phyloP scores from a whole-genome alignment of 768 basidiomycete genomes.

The Trichaptum fuscoviolaceum region DNA sequence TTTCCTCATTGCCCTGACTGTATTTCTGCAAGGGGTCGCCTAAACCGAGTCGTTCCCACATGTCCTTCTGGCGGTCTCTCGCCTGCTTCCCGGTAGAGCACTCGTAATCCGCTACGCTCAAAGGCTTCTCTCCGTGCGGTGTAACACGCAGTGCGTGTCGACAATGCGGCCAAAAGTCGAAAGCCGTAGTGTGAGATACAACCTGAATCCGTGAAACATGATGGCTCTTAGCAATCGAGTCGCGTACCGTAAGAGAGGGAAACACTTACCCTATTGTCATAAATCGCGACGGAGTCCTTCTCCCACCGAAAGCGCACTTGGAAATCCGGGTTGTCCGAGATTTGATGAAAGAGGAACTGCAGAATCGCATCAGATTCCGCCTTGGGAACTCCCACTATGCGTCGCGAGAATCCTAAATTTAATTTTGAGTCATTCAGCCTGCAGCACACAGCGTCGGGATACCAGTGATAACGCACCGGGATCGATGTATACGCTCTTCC shows the following conservation, averaged over 20 bases:
- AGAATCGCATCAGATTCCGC: slow-evolving; percentile 74
- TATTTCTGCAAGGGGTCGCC: slow-evolving; percentile 48
- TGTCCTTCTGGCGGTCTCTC: slow-evolving; percentile 58
- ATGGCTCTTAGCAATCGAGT: background rate
- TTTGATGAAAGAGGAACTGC: slow-evolving; percentile 63
- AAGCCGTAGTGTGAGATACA: slow-evolving; percentile 73
- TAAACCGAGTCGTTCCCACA: slow-evolving; percentile 64
- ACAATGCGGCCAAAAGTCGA: slow-evolving; percentile 74
- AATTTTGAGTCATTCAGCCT: too few relatives aligned
- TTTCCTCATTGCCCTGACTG: slow-evolving; percentile 18
- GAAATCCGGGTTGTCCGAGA: slow-evolving; percentile 64
- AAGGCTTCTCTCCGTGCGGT: slow-evolving; percentile 74
- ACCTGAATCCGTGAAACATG: slow-evolving; percentile 33
- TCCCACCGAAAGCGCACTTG: slow-evolving; percentile 79
- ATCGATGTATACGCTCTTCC: slow-evolving; percentile 82
- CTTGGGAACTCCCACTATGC: slow-evolving; percentile 75
- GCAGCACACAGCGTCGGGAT: too few relatives aligned
- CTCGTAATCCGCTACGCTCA: slow-evolving; percentile 71
- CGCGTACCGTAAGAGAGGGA: too few relatives aligned
- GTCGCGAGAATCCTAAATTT: slow-evolving; percentile 64
- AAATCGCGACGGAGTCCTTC: slow-evolving; percentile 71
- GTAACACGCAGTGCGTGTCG: slow-evolving; percentile 79
- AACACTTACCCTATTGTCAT: slow-evolving; percentile 70
- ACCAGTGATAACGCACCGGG: slow-evolving; percentile 39
- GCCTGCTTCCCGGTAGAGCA: slow-evolving; percentile 56